Conservation (phyloP, 257 asterid genomes). For the Voacanga thouarsii region DNA sequence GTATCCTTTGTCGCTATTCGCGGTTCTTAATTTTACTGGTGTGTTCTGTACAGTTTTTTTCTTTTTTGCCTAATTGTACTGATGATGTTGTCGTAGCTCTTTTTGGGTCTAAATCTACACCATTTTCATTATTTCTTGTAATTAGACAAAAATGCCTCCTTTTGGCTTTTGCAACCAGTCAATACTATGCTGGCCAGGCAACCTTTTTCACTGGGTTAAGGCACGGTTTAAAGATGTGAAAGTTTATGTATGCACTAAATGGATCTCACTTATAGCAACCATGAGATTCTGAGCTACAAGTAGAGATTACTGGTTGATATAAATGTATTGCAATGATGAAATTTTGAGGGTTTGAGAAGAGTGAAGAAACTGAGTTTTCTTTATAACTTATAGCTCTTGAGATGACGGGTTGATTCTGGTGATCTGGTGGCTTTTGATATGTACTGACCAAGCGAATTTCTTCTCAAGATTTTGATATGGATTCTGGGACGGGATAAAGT, state of each 20-base stretch:
- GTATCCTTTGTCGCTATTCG: background rate
- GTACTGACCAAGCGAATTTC: too few species aligned
- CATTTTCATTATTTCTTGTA: too few species aligned
- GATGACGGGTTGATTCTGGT: background rate
- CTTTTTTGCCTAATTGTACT: background rate
- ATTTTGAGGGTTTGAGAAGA: background rate
- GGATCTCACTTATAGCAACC: background rate
- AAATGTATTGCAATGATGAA: background rate
- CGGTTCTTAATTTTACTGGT: background rate
- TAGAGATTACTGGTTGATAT: background rate
- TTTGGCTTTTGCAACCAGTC: background rate
- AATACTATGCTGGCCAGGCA: too few species aligned
- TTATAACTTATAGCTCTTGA: background rate
- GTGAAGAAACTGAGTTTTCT: too few species aligned
- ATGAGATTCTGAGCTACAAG: background rate
- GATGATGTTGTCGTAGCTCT: background rate
- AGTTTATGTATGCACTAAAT: background rate
- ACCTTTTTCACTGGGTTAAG: background rate
- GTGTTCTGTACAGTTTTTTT: background rate
- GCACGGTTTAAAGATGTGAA: background rate
- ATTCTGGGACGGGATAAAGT: background rate
- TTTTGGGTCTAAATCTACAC: too few species aligned
- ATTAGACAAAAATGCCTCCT: too few species aligned
- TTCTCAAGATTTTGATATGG: background rate
- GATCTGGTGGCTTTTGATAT: background rate